Evolutionary conservation across 2,329 filamentous ascomycete species (phyloP).

Genomic region (Penicillium sp.): DNA sequence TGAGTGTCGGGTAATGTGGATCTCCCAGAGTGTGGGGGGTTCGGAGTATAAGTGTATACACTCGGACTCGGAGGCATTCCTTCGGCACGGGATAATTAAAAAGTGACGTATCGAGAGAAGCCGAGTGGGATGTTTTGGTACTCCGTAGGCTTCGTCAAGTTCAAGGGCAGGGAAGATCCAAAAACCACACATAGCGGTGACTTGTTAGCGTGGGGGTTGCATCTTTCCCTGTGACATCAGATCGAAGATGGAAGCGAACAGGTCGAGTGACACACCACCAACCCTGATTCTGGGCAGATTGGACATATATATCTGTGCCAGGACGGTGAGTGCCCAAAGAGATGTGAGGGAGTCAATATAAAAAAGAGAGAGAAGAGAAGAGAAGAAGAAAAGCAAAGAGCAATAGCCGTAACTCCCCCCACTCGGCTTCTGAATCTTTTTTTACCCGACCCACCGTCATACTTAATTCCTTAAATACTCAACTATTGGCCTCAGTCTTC

Average conservation of each 20-base stretch:
- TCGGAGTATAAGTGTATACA: neutral
- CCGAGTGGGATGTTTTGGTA: neutral
- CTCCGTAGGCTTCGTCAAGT: too few species aligned
- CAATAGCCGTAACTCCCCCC: constrained; percentile 15
- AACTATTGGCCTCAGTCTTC: constrained; percentile 13
- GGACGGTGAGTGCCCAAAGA: too few species aligned
- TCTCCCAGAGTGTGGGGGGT: constrained; percentile 1
- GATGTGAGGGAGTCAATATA: too few species aligned
- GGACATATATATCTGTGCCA: neutral
- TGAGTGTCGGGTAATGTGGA: neutral
- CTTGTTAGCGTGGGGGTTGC: constrained; percentile 8
- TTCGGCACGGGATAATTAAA: neutral
- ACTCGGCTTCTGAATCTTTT: constrained; percentile 29
- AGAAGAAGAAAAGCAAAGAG: neutral
- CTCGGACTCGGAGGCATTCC: neutral
- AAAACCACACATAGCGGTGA: neutral
- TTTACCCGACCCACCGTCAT: constrained; percentile 27
- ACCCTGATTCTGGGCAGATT: neutral
- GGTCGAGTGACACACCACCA: neutral
- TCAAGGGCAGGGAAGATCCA: neutral
- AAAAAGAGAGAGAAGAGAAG: too few species aligned
- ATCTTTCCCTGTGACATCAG: constrained; percentile 9
- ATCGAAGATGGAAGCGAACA: neutral
- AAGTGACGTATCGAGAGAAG: neutral
- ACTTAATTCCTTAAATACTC: constrained; percentile 31